Evolutionary conservation across 208 protist species (phyloP), one percentile per base, ranked within the genome.

Genomic region (Perkinsela sp.): DNA sequence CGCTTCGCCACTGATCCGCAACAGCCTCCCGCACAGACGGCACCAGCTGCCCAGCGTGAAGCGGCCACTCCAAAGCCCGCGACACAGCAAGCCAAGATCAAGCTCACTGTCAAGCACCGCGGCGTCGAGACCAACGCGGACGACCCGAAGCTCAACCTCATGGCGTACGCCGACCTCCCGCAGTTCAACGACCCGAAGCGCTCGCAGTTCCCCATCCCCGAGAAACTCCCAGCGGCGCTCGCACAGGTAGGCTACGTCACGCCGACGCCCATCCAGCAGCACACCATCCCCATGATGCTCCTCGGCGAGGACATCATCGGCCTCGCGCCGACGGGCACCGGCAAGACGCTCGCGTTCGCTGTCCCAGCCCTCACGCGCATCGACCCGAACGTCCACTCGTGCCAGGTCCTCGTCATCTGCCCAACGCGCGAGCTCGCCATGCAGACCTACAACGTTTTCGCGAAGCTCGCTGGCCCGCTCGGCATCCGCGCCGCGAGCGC

Each of bases 321-420:
- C 30, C 73, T 88, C 31, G 88, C 94, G 6, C 83, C 88, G 48
- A 96, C 93, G n/a, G 94, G 94, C 68, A 90, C 80, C 67, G 95
- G 95, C 28, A 95, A 96, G 72, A 97, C 93, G 1, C 81, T 94
- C 1, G 90, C 94, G 1, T 98, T 96, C 78, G 86, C 91, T n/a
- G 73, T 97, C 13, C 94, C 92, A 0, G 75, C 83, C 6, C 74
- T 88, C n/a, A 74, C 80, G 1, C 67, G 78, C 29, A 67, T 83
- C 40, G 40, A 57, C 40, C 40, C 40, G 40, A 57, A 57, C 22
- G 40, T 67, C 1, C 48, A 57, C 69, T 70, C 28, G 31, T 66
- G 1, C 16, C 32, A 32, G 15, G 93, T 92, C 1, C 70, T 99
- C 6, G 78, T 98, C 29, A 77, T 99, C 29, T 88, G 94, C 67